phyloP scores from a whole-genome alignment of 441 rosid genomes.

The Adansonia madagascariensis region DNA sequence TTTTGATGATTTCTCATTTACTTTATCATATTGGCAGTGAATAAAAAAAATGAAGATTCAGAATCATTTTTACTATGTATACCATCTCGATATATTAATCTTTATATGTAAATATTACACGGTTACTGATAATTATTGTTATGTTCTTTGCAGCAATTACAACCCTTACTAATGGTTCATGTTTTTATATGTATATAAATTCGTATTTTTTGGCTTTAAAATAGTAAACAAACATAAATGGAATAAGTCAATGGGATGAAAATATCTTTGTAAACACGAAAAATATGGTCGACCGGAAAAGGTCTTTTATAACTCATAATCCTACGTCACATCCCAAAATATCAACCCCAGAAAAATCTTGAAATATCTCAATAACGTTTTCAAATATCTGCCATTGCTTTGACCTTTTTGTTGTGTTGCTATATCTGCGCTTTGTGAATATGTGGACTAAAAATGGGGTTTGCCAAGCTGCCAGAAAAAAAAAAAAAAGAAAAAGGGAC shows the following conservation, averaged over 20 bases:
- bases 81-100: background rate
- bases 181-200: background rate
- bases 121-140: background rate
- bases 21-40: background rate
- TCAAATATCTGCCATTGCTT: background rate
- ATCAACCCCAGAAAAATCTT: background rate
- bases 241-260: too few species aligned
- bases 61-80: background rate
- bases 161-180: background rate
- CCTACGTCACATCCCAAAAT: background rate
- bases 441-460: constrained; percentile 41
- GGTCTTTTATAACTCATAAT: too few species aligned
- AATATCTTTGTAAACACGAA: too few species aligned
- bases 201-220: background rate
- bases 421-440: constrained; percentile 56
- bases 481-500: background rate
- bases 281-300: too few species aligned
- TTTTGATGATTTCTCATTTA: background rate
- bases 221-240: too few species aligned
- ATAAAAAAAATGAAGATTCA: background rate
- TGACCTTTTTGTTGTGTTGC: background rate
- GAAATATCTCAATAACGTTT: background rate
- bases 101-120: background rate
- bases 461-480: constrained; percentile 45
- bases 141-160: background rate